Percentiles rank a stretch among this genome's conserved stretches.
phyloP scores from a whole-genome alignment of 495 filamentous ascomycete genomes.

The Astrocystis sublimbata region DNA sequence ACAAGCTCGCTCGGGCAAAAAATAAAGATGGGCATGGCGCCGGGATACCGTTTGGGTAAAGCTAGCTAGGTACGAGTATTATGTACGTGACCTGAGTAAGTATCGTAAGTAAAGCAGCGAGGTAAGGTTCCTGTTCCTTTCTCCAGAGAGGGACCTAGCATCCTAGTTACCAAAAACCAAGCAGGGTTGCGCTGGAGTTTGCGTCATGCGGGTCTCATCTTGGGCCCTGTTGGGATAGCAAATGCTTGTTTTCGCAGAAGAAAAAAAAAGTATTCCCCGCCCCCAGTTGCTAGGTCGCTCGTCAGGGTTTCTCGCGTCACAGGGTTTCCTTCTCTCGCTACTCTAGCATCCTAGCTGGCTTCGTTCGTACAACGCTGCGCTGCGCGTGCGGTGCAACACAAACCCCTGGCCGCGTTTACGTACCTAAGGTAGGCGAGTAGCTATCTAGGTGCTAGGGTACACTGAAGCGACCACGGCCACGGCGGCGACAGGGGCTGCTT shows the following conservation, averaged over 20 bases:
- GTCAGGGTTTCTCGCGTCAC: slow-evolving; percentile 7
- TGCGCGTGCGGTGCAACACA: no score
- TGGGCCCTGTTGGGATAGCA: no score
- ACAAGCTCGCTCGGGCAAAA: no score
- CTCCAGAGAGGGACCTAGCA: background rate
- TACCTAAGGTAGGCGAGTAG: no score
- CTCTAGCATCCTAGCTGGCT: no score
- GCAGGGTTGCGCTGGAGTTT: slow-evolving; percentile 2
- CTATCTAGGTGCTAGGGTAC: no score
- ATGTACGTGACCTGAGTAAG: background rate
- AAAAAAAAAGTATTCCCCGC: background rate
- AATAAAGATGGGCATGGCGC: background rate
- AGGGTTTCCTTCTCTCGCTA: background rate
- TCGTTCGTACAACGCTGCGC: background rate
- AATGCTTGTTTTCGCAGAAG: slow-evolving; percentile 18
- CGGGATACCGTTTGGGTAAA: background rate
- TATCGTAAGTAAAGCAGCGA: background rate
- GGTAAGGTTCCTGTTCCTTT: background rate
- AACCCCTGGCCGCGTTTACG: no score
- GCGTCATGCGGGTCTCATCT: slow-evolving; percentile 17
- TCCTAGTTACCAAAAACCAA: no score
- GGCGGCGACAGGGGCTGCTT: no score
- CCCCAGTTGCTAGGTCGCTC: no score
- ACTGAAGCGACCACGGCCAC: background rate
- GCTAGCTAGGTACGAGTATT: no score